Evolutionary conservation across 352 stramenopile species (phyloP), one percentile per base, ranked within the genome.

Genomic region (Thalassiosira sp.): DNA sequence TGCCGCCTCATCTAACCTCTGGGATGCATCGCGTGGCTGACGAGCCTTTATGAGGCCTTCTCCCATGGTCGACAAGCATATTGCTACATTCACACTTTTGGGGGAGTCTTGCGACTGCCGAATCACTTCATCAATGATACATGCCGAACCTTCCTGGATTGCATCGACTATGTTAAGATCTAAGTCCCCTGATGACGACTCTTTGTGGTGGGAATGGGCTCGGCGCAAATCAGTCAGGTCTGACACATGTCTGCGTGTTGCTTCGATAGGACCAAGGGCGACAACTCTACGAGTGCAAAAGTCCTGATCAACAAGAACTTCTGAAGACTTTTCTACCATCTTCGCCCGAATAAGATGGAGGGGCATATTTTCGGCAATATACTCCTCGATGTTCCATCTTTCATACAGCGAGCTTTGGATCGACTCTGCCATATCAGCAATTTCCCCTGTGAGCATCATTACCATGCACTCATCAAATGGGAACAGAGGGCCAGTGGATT

Each of bases 381-480:
- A 92, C 49, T 90, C 84, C 64, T 92, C 87, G 18, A 92, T 79
- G 51, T 90, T 90, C 52, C 81, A 85, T 37, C 82, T 83, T 54
- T 80, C 76, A 53, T 73, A 80, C 3, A 76, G 67, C 25, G 72
- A 81, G 49, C 62, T 72, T 62, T 81, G 72, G 25, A 64, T 52
- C 6, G 56, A 31, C 58, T 76, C 58, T 6, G 65, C 64, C 58
- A 76, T 68, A 2, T 69, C 46, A 18, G 72, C 46, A 33, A 73
- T 28, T 46, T 76, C 33, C 11, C 65, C 72, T 52, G 60, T 72
- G 24, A 81, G 65, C 72, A 81, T 81, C 43, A 69, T 69, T 15
- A 81, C 72, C 37, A 81, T 81, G 33, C 65, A 76, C 28, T 81
- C 52, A 53, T 81, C 72, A 40, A 72, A 81, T 25, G 66, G 65